phyloP scores from a whole-genome alignment of 768 basidiomycete species.

The Coprinopsis sp. region DNA sequence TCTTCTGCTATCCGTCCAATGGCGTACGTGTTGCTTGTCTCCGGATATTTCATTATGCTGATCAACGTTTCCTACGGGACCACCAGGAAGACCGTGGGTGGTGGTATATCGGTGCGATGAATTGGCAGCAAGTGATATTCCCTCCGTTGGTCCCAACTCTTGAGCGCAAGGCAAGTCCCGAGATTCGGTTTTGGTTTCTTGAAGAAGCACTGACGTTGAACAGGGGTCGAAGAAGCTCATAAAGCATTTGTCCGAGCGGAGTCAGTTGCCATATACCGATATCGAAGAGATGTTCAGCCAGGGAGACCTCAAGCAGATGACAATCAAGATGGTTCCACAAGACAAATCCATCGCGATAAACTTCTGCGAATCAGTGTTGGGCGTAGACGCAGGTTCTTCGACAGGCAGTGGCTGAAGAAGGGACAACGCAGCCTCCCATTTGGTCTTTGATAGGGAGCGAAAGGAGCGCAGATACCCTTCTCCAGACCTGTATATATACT shows the following conservation, averaged over 20 bases:
- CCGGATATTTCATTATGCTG: neutral
- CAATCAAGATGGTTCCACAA: neutral
- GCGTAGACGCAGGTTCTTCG: neutral
- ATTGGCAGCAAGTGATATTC: neutral
- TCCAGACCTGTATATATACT: too few relatives aligned
- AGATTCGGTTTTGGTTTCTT: neutral
- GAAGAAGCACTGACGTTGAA: too few relatives aligned
- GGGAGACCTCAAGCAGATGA: neutral
- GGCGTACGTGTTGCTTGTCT: neutral
- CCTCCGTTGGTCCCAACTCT: neutral
- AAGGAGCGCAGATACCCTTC: too few relatives aligned
- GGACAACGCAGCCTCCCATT: too few relatives aligned
- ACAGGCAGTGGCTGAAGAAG: too few relatives aligned
- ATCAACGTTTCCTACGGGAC: neutral
- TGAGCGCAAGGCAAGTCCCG: neutral
- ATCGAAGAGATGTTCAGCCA: neutral
- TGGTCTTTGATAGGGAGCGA: too few relatives aligned
- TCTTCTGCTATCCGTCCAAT: neutral
- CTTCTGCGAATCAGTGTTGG: neutral
- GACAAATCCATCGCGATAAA: neutral
- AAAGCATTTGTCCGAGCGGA: neutral
- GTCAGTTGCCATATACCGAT: neutral
- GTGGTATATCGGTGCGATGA: conserved; percentile 2
- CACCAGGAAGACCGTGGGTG: neutral
- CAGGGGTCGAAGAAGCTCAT: neutral